Conservation (phyloP, 2,329 filamentous ascomycete species). For the Allantophomopsis cytisporea region DNA sequence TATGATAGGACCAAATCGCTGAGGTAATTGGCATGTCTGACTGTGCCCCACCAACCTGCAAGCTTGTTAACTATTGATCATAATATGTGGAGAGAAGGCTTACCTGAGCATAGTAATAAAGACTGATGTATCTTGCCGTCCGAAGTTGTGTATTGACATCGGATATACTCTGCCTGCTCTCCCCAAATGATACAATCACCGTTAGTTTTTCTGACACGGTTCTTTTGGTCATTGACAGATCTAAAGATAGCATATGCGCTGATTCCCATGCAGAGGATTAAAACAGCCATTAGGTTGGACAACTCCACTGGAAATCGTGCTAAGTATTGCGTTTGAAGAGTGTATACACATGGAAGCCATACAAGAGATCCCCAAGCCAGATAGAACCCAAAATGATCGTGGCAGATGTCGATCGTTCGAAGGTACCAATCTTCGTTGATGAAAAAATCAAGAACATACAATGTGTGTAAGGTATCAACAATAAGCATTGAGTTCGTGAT, state of each 20-base stretch:
- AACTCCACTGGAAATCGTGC: constrained; percentile 21
- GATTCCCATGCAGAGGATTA: constrained; percentile 14
- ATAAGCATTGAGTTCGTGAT: constrained; percentile 27
- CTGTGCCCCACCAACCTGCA: constrained; percentile 21
- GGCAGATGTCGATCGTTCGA: constrained; percentile 20
- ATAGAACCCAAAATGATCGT: constrained; percentile 23
- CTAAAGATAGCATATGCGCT: constrained; percentile 25
- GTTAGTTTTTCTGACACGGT: constrained; percentile 19
- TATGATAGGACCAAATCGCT: constrained; percentile 21
- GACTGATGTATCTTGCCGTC: constrained; percentile 23
- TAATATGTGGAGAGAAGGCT: too few species aligned
- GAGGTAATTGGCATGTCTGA: constrained; percentile 22
- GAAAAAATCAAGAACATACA: constrained; percentile 34
- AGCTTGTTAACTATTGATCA: constrained; percentile 6
- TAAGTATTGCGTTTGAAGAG: constrained; percentile 27
- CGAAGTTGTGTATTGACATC: constrained; percentile 21
- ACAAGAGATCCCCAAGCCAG: constrained; percentile 23
- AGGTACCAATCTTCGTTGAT: constrained; percentile 29
- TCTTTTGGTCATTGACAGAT: constrained; percentile 25
- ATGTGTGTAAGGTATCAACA: constrained; percentile 25
- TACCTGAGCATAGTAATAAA: constrained; percentile 7
- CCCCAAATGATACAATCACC: constrained; percentile 26
- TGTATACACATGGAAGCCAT: constrained; percentile 28
- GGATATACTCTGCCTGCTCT: constrained; percentile 20
- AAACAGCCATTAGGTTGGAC: constrained; percentile 8